Percentiles rank a stretch among this genome's conserved stretches.
Conservation (phyloP, 495 filamentous ascomycete species). For the Podospora sp. region DNA sequence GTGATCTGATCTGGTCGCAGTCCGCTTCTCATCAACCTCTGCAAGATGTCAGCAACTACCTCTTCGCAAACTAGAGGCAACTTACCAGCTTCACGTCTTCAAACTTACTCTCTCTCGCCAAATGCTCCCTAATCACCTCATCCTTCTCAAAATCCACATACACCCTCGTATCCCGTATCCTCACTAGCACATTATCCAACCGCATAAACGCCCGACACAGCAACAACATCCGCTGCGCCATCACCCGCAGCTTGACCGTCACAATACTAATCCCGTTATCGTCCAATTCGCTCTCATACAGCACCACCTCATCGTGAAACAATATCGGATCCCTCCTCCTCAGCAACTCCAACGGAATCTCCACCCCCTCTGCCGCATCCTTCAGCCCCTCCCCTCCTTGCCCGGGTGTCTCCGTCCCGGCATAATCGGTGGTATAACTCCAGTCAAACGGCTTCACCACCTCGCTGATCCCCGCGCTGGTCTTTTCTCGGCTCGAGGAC, state of each 20-base stretch:
- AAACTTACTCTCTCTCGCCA: constrained; percentile 77
- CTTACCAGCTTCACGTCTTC: constrained; percentile 71
- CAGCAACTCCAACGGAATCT: constrained; percentile 82
- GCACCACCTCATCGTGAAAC: constrained; percentile 90
- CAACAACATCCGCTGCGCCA: constrained; percentile 82
- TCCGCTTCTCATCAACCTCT: constrained; percentile 70
- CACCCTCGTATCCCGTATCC: constrained; percentile 85
- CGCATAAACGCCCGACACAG: constrained; percentile 90
- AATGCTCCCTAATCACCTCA: constrained; percentile 87
- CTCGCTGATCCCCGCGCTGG: constrained; percentile 86
- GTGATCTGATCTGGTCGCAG: constrained; percentile 68
- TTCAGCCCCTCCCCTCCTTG: background rate
- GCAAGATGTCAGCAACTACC: constrained; percentile 10
- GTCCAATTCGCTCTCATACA: constrained; percentile 97
- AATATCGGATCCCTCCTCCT: constrained; percentile 83
- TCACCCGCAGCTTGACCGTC: constrained; percentile 86
- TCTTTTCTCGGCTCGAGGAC: constrained; percentile 81
- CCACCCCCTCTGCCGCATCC: constrained; percentile 17
- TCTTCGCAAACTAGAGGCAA: constrained; percentile 7
- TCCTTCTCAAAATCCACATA: constrained; percentile 86
- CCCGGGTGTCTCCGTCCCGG: constrained; percentile 57
- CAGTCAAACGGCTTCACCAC: constrained; percentile 96
- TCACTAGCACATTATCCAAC: constrained; percentile 82
- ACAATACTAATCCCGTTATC: constrained; percentile 93
- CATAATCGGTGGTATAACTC: constrained; percentile 90